Base-by-base conservation (phyloP, 177 flowering plant species). In the Tripterygium wilfordii region DNA sequence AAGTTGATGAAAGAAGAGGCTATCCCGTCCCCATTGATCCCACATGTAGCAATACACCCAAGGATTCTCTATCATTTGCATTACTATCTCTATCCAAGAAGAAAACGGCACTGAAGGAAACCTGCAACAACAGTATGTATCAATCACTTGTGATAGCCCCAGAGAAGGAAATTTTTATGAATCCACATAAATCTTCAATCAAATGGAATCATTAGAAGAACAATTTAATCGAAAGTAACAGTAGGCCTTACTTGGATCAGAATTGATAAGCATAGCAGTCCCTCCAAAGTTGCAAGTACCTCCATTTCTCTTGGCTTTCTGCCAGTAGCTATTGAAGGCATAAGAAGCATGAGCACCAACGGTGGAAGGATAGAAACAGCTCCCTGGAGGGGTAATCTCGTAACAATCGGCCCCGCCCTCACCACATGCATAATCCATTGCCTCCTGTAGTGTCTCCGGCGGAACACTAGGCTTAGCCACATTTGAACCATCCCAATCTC, bases 281-380 rank as follows among this genome's bases (percentile, higher is more conserved):
- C 94, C 97, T 19, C 81, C 87, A 66, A 90, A 87, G 45, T 60
- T 66, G 54, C 97, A 89, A 51, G 76, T 76, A 6, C 88, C 88
- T 19, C 90, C 90, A 55, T 46, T 63, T 22, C 48, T 56, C 78
- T 84, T 84, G 44, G 54, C 66, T 71, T 72, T 84, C 66, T 87
- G 96, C 88, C 91, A 90, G 44, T 80, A 87, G 41, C 85, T 80
- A 49, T 87, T 90, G 79, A 84, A 82, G 25, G 97, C 97, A 65
- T 72, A 84, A 24, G 96, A 87, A 40, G 94, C 86, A 76, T 89
- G 97, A 5, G 96, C 87, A 20, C 79, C 69, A 24, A 71, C 48
- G 2, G 80, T 67, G 48, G 80, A 70, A 3, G 95, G 94, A 17
- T 37, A 10, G 65, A 68, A 83, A 43, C 97, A 90, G 29, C 45